Base-by-base conservation (phyloP, 2,329 filamentous ascomycete genomes). In the Sarocladium strictum region DNA sequence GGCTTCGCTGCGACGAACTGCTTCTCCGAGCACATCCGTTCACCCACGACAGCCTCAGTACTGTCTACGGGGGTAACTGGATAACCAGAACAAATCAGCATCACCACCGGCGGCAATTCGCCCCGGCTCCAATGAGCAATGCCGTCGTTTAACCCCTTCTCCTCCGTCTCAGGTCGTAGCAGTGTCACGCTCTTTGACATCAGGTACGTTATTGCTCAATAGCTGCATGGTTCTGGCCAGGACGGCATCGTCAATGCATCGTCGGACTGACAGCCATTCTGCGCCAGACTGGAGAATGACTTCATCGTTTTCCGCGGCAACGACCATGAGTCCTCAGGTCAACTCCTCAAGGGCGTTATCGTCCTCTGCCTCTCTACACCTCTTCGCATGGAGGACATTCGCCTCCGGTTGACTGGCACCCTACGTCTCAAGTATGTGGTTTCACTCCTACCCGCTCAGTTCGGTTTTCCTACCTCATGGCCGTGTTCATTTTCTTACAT, bases 271-370 rank as follows among this genome's bases (percentile, higher is more conserved):
- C 63, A 58, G 47, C 56, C 56, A 19, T 27, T 59, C n/a, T 26
- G 29, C 38, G 9, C 21, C 63, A 91, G 89, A 53, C 79, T 92
- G 57, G 87, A 92, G 53, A 86, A 87, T 64, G 85, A 90, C 63
- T 88, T 92, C 55, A 82, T 93, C 56, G 85, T 93, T 27, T 86
- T 94, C 59, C 85, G 89, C 53, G 89, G 89, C 57, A 79, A 74
- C 61, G 85, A 89, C 55, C 78, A 87, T 66, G 89, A 93, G 65
- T 87, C 89, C 47, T 81, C 87, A 41, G 89, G 86, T 58, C 87
- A 90, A 63, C 71, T 89, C 54, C 72, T 94, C 60, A 88, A 86
- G 64, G 89, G 89, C 47, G 82, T 81, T 23, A 72, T 93, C 29
- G 85, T 92, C 33, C 75, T 93, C 33, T 92, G 88, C 64, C 75